Evolutionary conservation across 73 alveolate genomes (phyloP).

Genomic region (Breviolum minutum): DNA sequence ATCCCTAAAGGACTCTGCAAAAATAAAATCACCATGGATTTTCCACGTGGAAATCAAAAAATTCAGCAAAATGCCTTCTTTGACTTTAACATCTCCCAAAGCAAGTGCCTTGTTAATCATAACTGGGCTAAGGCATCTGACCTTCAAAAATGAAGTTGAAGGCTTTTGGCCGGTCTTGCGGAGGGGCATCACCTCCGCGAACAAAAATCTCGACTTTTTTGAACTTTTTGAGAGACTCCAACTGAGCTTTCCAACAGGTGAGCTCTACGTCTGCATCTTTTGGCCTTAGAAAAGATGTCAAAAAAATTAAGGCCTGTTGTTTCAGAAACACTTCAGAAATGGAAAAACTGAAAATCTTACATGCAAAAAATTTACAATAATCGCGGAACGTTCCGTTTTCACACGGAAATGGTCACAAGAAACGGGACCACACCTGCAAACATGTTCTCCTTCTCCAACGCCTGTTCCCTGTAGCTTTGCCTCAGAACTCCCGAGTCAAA

Average conservation of each 20-base stretch:
- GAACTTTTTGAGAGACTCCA: no score
- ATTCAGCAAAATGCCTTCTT: no score
- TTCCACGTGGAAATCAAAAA: no score
- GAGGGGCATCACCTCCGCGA: conserved; percentile 9
- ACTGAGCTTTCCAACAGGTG: conserved; percentile 20
- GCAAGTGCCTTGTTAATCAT: background rate
- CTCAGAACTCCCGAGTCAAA: background rate
- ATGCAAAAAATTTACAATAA: no score
- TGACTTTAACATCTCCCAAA: no score
- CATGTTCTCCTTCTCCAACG: conserved; percentile 4
- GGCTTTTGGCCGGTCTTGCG: conserved; percentile 40
- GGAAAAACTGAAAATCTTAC: no score
- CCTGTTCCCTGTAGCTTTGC: conserved; percentile 35
- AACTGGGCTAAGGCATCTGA: background rate
- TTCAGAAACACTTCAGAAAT: no score
- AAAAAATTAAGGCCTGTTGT: background rate
- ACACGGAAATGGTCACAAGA: background rate
- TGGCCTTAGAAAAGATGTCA: background rate
- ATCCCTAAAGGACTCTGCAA: no score
- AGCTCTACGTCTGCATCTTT: background rate
- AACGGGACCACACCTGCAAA: background rate
- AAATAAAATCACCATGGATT: no score
- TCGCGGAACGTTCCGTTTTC: no score
- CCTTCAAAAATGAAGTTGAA: conserved; percentile 19
- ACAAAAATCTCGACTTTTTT: background rate